A percentile compares a stretch with the other conserved stretches of the same genome.
These are phyloP conservation scores for Neurospora sp. DNA, from an alignment of 495 filamentous ascomycete species.

Conservation along the genomic window DNA sequence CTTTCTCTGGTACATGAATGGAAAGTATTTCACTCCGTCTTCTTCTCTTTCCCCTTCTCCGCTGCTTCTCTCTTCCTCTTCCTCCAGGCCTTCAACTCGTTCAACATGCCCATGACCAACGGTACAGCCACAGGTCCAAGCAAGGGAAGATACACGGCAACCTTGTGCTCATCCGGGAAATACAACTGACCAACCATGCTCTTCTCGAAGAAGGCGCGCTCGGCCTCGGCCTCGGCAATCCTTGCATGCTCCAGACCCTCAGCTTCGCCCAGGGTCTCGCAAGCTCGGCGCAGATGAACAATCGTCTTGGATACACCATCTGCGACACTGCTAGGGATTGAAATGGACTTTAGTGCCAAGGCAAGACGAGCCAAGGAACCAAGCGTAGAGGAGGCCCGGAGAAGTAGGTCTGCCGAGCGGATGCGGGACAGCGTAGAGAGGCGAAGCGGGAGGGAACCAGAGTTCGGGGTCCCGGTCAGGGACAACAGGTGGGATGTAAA, in stretches of 20 bases:
- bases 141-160: conserved; percentile 91
- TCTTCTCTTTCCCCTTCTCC: conserved; percentile 19
- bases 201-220: conserved; percentile 96
- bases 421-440: conserved; percentile 75
- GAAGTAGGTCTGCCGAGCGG: conserved; percentile 72
- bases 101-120: conserved; percentile 68
- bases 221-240: conserved; percentile 79
- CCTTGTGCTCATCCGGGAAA: conserved; percentile 97
- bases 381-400: conserved; percentile 87
- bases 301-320: conserved; percentile 75
- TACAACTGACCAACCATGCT: conserved; percentile 96
- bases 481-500: conserved; percentile 90
- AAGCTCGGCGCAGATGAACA: conserved; percentile 62
- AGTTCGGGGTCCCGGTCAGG: conserved; percentile 75
- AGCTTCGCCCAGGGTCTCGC: conserved; percentile 54
- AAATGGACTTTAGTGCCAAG: conserved; percentile 75
- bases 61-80: conserved; percentile 28
- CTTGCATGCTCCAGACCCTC: conserved; percentile 62
- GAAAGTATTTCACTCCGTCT: conserved; percentile 11
- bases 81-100: conserved; percentile 58
- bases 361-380: conserved; percentile 86
- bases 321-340: conserved; percentile 79
- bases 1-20: not conserved
- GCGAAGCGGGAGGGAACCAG: conserved; percentile 70
- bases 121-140: conserved; percentile 90